Conservation (phyloP, 2,329 filamentous ascomycete genomes). For the Davidsoniella neocaledoniae region DNA sequence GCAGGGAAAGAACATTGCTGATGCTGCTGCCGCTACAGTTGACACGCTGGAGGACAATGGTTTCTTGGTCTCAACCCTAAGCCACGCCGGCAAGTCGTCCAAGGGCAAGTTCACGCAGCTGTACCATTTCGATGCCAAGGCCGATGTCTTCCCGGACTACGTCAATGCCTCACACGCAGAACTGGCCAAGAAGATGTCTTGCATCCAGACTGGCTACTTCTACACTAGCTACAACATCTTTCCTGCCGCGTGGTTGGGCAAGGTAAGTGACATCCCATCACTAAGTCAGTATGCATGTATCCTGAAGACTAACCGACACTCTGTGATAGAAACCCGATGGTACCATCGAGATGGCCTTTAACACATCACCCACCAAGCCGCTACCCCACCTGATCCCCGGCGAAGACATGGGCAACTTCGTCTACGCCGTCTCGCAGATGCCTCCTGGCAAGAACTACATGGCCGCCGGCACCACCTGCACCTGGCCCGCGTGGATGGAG, state of each 20-base stretch:
- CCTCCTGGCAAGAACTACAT: constrained; percentile 31
- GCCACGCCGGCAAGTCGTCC: constrained; percentile 30
- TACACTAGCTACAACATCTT: constrained; percentile 30
- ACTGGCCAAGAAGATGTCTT: constrained; percentile 32
- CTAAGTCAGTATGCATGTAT: background rate
- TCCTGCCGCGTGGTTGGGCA: constrained; percentile 28
- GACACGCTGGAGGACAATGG: constrained; percentile 28
- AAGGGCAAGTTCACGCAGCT: constrained; percentile 28
- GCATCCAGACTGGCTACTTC: constrained; percentile 33
- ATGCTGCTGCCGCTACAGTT: constrained; percentile 29
- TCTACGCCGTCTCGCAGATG: constrained; percentile 32
- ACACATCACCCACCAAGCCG: constrained; percentile 22
- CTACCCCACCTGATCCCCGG: constrained; percentile 30
- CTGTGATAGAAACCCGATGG: constrained; percentile 19
- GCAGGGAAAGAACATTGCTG: constrained; percentile 37
- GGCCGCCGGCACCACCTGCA: constrained; percentile 28
- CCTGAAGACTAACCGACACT: background rate
- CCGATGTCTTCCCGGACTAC: constrained; percentile 31
- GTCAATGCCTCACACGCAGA: constrained; percentile 25
- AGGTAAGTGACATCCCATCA: constrained; percentile 20
- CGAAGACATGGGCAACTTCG: constrained; percentile 30
- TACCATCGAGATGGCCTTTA: constrained; percentile 30
- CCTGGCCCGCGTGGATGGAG: constrained; percentile 28
- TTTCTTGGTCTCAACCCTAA: constrained; percentile 34
- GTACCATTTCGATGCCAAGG: constrained; percentile 37